These are phyloP conservation scores for Cryptosporidium sp. DNA, from an alignment of 169 alveolate genomes.

Conservation along the genomic window DNA sequence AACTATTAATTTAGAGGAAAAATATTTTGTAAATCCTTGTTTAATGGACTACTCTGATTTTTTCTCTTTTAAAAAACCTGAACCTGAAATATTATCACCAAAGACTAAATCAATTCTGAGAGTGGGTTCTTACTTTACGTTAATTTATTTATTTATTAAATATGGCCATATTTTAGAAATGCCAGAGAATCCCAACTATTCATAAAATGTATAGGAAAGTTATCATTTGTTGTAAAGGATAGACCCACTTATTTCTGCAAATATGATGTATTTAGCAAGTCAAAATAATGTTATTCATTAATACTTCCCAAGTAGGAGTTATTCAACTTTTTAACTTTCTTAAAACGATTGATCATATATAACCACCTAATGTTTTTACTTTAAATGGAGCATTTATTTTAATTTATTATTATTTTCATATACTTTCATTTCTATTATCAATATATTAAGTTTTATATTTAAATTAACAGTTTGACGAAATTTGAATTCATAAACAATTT, in stretches of 20 bases:
- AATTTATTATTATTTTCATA: too few relatives aligned
- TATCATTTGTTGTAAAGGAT: not conserved
- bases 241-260: not conserved
- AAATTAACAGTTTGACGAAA: not conserved
- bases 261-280: not conserved
- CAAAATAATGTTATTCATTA: not conserved
- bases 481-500: too few relatives aligned
- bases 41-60: slow-evolving; percentile 40
- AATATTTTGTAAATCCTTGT: too few relatives aligned
- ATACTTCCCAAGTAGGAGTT: not conserved
- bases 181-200: slow-evolving; percentile 62
- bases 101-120: slow-evolving; percentile 18
- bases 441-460: not conserved
- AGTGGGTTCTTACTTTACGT: slow-evolving; percentile 39
- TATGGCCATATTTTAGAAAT: slow-evolving; percentile 46
- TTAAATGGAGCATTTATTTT: not conserved
- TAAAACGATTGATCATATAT: not conserved
- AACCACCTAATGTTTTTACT: too few relatives aligned
- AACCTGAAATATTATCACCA: slow-evolving; percentile 36
- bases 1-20: too few relatives aligned
- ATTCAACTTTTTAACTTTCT: too few relatives aligned
- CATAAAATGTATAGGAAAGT: not conserved
- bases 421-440: too few relatives aligned
- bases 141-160: slow-evolving; percentile 38
- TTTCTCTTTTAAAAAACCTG: not conserved